These are phyloP conservation scores for Daldinia loculata DNA, from an alignment of 495 filamentous ascomycete species.

Conservation along the genomic window DNA sequence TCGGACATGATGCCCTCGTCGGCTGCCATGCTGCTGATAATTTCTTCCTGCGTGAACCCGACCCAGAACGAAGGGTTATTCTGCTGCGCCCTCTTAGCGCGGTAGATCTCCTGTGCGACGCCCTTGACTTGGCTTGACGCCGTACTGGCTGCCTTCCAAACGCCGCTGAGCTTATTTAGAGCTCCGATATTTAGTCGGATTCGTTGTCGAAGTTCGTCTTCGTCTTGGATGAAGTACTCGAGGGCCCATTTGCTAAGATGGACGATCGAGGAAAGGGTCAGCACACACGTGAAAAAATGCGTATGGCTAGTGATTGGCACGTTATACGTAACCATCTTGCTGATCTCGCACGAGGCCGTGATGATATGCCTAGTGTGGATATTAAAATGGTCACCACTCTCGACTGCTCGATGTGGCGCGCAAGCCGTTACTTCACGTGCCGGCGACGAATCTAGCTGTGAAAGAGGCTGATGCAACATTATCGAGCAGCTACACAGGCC, in stretches of 20 bases:
- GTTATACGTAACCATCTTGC: slow-evolving; percentile 79
- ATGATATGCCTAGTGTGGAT: slow-evolving; percentile 83
- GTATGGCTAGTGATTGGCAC: slow-evolving; percentile 78
- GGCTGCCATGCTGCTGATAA: slow-evolving; percentile 61
- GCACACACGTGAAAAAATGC: slow-evolving; percentile 87
- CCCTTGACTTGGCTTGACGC: slow-evolving; percentile 78
- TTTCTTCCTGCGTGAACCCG: slow-evolving; percentile 61
- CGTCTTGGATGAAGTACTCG: slow-evolving; percentile 61
- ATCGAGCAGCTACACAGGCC: slow-evolving; percentile 58
- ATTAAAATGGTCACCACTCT: slow-evolving; percentile 66
- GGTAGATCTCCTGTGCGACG: slow-evolving; percentile 72
- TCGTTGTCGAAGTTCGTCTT: slow-evolving; percentile 78
- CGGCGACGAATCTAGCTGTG: slow-evolving; percentile 64
- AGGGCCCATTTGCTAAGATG: slow-evolving; percentile 69
- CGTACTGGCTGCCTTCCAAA: slow-evolving; percentile 79
- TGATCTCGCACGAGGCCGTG: slow-evolving; percentile 78
- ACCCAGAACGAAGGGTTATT: slow-evolving; percentile 61
- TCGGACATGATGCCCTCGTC: slow-evolving; percentile 65
- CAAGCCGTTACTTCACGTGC: slow-evolving; percentile 65
- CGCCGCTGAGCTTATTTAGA: slow-evolving; percentile 73
- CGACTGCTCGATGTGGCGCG: slow-evolving; percentile 63
- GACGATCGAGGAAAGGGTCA: slow-evolving; percentile 73
- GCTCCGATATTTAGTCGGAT: slow-evolving; percentile 85
- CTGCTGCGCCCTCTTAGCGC: slow-evolving; percentile 63
- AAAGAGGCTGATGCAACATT: slow-evolving; percentile 76